Evolutionary conservation across 192 early-diverging fungal genomes (phyloP), one percentile per base, ranked within the genome.

Genomic region (Rhizophagus sp.): DNA sequence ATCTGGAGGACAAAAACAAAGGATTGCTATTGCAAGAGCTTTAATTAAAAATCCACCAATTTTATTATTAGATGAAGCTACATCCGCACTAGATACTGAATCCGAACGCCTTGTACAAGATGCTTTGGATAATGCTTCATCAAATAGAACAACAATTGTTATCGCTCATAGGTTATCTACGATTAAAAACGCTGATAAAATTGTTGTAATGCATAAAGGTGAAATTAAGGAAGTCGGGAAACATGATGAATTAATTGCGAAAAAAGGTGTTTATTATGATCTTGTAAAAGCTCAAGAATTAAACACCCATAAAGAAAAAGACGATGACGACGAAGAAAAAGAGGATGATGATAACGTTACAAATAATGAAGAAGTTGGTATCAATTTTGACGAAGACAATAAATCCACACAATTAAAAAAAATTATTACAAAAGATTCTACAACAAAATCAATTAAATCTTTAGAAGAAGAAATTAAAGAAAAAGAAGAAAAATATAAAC

Each of bases 21-120:
- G 95, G 77, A 95, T 97, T 81, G 95, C 96, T 78, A 97, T 98
- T 90, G 96, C 97, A 15, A 90, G 97, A 52, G 95, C 96, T 25
- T 87, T 98, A 70, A 88, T 97, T 62, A 95, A 94, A 83, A 91
- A 96, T 85, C 96, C 97, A 11, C 83, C 83, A 30, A 95, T 98
- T 12, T 87, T 98, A 49, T 82, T 96, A 12, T 84, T 96, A 10
- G 96, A 97, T 85, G 96, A 97, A 74, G 95, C 95, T 33, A 96
- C 96, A 22, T 91, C 89, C 15, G 96, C 96, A n/a, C 85, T 97
- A 75, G 96, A 97, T 82, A 91, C 94, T 41, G 87, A 90, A 52
- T 90, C 91, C 24, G 93, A 94, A 84, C 84, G 90, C 17, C 77
- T 95, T 1, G 93, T 97, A 5, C 95, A 97, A 81, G 87, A 90